phyloP scores from a whole-genome alignment of 129 eudicot species.

The Heracleum sosnowskyi region DNA sequence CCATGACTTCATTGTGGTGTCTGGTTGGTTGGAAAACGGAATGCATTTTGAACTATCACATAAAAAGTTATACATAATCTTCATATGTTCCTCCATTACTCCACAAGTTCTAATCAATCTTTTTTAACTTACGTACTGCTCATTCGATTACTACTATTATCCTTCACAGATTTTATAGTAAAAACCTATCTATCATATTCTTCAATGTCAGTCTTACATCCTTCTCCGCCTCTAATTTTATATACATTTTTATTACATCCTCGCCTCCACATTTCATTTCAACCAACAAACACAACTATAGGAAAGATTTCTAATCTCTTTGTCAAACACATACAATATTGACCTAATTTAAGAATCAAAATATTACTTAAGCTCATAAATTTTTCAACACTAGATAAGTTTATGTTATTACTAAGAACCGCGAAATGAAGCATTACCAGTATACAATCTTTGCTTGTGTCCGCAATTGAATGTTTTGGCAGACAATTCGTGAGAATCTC shows the following conservation, averaged over 20 bases:
- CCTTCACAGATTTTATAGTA: not conserved
- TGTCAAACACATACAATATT: not conserved
- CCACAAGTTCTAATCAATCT: not conserved
- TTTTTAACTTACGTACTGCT: not conserved
- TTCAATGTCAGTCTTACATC: not conserved
- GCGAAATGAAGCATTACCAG: slow-evolving; percentile 39
- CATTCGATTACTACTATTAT: not conserved
- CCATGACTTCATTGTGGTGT: not conserved
- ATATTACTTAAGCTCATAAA: not conserved
- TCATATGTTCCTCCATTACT: not conserved
- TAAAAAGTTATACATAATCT: not conserved
- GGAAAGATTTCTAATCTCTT: not conserved
- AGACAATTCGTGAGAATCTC: slow-evolving; percentile 72
- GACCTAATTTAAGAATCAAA: not conserved
- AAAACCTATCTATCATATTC: not conserved
- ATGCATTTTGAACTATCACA: not conserved
- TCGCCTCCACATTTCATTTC: not conserved
- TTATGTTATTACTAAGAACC: not conserved
- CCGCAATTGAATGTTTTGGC: slow-evolving; percentile 54
- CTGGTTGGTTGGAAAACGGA: not conserved
- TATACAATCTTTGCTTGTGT: slow-evolving; percentile 27
- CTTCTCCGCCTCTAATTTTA: not conserved
- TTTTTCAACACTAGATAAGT: not conserved
- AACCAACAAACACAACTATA: not conserved
- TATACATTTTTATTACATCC: not conserved